Evolutionary conservation across 345 rosid genomes (phyloP).

Genomic region (Dimocarpus longan): DNA sequence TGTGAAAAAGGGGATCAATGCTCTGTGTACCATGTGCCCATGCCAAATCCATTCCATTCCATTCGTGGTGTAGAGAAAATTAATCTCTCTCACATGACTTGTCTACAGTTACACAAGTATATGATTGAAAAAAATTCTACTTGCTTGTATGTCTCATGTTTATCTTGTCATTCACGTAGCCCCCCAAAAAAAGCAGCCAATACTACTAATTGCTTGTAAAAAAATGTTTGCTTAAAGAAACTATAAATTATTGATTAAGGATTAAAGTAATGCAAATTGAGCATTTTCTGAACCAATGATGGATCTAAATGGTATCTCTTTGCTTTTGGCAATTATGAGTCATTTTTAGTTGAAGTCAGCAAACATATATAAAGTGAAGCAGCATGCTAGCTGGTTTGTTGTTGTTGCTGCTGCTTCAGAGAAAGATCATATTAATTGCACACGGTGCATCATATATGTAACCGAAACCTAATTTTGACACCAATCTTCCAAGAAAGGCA

Average conservation of each 20-base stretch:
- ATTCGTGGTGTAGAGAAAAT: neutral
- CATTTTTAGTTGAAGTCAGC: neutral
- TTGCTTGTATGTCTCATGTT: too few species aligned
- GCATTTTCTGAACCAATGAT: conserved; percentile 5
- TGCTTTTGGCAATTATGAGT: conserved; percentile 11
- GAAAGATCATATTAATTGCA: conserved; percentile 27
- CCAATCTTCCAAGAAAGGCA: neutral
- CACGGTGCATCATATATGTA: neutral
- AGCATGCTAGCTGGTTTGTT: conserved; percentile 9
- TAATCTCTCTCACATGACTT: neutral
- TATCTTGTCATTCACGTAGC: too few species aligned
- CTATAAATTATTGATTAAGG: neutral
- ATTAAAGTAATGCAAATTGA: conserved; percentile 3
- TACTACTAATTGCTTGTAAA: too few species aligned
- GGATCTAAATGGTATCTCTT: neutral
- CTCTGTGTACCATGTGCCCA: conserved; percentile 6
- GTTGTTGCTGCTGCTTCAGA: conserved; percentile 3
- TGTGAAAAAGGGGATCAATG: conserved; percentile 18
- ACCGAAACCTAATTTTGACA: neutral
- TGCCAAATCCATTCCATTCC: conserved; percentile 14
- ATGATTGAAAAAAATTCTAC: too few species aligned
- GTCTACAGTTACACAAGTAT: neutral
- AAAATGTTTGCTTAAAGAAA: neutral
- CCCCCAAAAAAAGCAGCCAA: too few species aligned
- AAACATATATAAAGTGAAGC: neutral